Conservation (phyloP, 225 moss, liverwort and hornwort genomes). For the Marchantia paleacea region DNA sequence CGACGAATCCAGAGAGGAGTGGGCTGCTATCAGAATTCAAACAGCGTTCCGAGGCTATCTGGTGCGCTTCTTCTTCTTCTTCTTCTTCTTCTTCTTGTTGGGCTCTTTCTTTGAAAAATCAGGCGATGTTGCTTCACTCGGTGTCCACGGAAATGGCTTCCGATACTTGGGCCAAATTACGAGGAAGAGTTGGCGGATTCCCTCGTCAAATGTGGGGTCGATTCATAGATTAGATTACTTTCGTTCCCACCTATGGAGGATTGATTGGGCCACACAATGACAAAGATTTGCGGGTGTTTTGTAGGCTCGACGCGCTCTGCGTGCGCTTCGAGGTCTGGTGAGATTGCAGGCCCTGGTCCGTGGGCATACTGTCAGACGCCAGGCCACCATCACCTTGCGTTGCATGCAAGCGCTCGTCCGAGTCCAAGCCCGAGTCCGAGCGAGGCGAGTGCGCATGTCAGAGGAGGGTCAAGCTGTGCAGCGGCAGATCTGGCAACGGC, state of each 20-base stretch:
- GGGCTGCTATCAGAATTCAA: constrained; percentile 92
- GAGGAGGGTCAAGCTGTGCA: constrained; percentile 59
- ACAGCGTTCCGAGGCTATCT: constrained; percentile 95
- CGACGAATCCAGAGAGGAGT: constrained; percentile 60
- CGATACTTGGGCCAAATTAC: too few species aligned
- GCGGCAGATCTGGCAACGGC: constrained; percentile 47
- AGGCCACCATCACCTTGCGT: constrained; percentile 52
- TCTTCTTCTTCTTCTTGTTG: neutral
- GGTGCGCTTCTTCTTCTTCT: constrained; percentile 35
- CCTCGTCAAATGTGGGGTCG: too few species aligned
- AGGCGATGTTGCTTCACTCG: neutral
- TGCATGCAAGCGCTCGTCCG: constrained; percentile 62
- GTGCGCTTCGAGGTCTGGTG: constrained; percentile 51
- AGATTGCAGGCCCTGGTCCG: constrained; percentile 53
- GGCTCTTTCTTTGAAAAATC: neutral
- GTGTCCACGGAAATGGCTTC: too few species aligned
- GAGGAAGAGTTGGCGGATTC: too few species aligned
- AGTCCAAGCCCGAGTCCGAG: constrained; percentile 54
- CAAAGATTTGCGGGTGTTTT: neutral
- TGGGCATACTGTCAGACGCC: constrained; percentile 52
- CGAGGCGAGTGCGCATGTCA: constrained; percentile 57
- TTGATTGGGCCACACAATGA: neutral
- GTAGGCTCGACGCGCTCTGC: constrained; percentile 51
- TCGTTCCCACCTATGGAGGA: neutral
- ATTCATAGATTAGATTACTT: neutral